These are phyloP conservation scores for Candida palmyrensis DNA, from an alignment of 805 yeast genomes.

Conservation along the genomic window DNA sequence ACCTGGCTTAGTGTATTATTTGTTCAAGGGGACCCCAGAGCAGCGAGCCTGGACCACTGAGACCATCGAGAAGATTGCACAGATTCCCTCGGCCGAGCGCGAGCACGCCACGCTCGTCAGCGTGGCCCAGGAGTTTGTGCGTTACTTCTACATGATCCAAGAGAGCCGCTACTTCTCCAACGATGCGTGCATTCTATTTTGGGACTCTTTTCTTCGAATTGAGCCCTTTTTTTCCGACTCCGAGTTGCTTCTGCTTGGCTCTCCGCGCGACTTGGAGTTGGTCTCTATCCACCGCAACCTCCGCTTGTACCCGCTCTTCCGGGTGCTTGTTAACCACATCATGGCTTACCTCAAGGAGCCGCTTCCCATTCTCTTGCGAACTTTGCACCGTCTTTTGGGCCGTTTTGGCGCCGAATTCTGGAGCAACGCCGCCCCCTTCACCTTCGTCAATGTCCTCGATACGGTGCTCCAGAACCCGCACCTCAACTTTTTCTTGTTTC, in stretches of 20 bases:
- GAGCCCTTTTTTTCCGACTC: conserved; percentile 29
- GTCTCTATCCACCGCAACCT: conserved; percentile 24
- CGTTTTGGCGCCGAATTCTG: conserved; percentile 47
- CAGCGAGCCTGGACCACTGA: conserved; percentile 48
- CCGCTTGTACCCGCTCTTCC: conserved; percentile 30
- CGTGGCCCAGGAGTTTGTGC: conserved; percentile 50
- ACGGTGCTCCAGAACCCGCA: conserved; percentile 52
- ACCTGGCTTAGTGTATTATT: conserved; percentile 52
- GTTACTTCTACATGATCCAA: conserved; percentile 50
- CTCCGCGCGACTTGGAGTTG: conserved; percentile 23
- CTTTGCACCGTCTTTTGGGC: conserved; percentile 40
- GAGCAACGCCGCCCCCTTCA: conserved; percentile 49
- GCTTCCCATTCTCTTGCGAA: conserved; percentile 51
- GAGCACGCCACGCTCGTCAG: background rate
- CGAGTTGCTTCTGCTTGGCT: conserved; percentile 25
- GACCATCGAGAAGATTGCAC: conserved; percentile 16
- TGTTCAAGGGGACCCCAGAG: conserved; percentile 47
- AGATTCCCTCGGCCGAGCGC: background rate
- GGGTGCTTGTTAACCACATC: conserved; percentile 46
- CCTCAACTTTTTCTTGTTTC: conserved; percentile 24
- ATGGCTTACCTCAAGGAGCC: conserved; percentile 47
- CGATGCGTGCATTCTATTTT: conserved; percentile 38
- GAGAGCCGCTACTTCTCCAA: conserved; percentile 45
- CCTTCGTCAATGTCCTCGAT: conserved; percentile 54
- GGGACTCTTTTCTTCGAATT: conserved; percentile 38